Base-by-base conservation (phyloP, 257 asterid species). In the Paraleonurus japonicus region DNA sequence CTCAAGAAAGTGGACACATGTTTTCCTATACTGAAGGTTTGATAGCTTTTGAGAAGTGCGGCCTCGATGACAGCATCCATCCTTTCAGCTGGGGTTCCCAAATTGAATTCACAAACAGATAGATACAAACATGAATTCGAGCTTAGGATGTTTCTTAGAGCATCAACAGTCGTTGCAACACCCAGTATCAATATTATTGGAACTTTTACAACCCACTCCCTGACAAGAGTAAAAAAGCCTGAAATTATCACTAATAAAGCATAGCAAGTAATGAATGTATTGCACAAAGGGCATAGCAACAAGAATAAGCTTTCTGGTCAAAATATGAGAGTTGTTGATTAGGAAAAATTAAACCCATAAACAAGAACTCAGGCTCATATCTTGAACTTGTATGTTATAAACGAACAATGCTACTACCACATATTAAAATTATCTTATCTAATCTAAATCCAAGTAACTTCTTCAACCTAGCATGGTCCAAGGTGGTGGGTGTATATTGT, bases 161-260 rank as follows among this genome's bases (percentile, higher is more conserved):
- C 88, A 83, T 89, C 92, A 77, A 81, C 67, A 57, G 83, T 88
- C 39, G 98, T 95, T 54, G 98, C 90, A 69, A 95, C 92, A 64
- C 99, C 99, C 76, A 90, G 78, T 73, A 95, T 75, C 79, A 95
- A 81, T 74, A 89, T 77, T 55, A 88, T 73, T 61, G 99, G 99
- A 75, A 89, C 53, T 82, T 92, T 95, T 70, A 83, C 74, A 16
- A 83, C 81, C 96, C 98, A 95, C 85, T 95, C 99, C 81, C 98
- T 94, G 96, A 58, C 69, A 77, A 81, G 54, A 77, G 67, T 30
- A 76, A 33, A 63, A 41, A 74, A 30, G 58, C 58, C 28, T 30
- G 43, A 70, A 65, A 69, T 27, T 55, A 76, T 41, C 1, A 59
- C 30, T 50, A 5, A 50, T 59, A 51, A 26, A 64, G 65, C 65